Evolutionary conservation across 2,329 filamentous ascomycete genomes (phyloP), one percentile per base, ranked within the genome.

Genomic region (Cladosporium sp.): DNA sequence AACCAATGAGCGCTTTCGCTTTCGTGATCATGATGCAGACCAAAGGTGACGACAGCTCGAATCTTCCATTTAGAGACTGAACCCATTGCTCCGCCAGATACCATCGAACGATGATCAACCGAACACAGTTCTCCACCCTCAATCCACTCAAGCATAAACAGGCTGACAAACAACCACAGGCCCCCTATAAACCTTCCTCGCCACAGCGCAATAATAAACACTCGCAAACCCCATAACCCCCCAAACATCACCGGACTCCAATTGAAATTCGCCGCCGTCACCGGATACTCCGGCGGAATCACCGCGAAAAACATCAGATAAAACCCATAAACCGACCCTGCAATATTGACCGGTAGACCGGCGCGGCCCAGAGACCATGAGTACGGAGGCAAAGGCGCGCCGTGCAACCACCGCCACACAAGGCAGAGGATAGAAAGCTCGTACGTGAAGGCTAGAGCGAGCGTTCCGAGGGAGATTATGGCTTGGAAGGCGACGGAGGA

Each of bases 401-500:
- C 69, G 21, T 63, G 58, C 16, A 73, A 16, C 23, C 71, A 66
- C 32, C 66, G 66, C 48, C 67, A 58, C n/a, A 67, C 57, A 4
- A 71, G 63, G 23, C 74, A 74, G 58, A 76, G 76, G 66, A 81
- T 80, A n/a, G 72, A 75, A 58, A 81, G 72, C 51, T 77, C 71
- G 72, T 81, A 82, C 6, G 78, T 79, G 13, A 76, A 76, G 72
- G 80, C 76, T 5, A 79, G 69, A 5, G 76, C 75, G 4, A 76
- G 75, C 11, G 76, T 70, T 54, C 74, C 75, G 11, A 81, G 73
- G 0, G 77, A 79, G 34, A 79, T 76, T 64, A 80, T 70, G 63
- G 75, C 72, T 64, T 77, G 77, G 69, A 74, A 74, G 11, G 71
- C 71, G 23, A 69, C 67, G 43, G 66, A 62, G n/a, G 66, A 69